A percentile compares a stretch with the other conserved stretches of the same genome.
Conservation (phyloP, 2,329 filamentous ascomycete genomes). For the Talaromyces sp. region DNA sequence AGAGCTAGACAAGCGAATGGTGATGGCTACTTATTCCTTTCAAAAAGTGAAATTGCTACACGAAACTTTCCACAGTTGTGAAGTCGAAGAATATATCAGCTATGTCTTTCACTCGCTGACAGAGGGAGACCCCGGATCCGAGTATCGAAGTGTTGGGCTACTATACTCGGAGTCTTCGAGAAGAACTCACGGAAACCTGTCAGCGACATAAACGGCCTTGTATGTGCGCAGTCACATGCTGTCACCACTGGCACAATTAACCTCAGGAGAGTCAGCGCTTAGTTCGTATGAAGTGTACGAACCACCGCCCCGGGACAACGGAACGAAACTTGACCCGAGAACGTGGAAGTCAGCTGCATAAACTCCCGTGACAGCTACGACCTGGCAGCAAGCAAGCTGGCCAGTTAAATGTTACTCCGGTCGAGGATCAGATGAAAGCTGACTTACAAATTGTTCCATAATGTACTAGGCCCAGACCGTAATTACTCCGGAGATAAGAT, state of each 20-base stretch:
- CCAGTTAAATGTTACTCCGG: neutral
- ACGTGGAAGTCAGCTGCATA: neutral
- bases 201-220: neutral
- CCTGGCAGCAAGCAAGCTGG: neutral
- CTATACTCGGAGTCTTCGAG: too few species aligned
- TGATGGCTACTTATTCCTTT: too few species aligned
- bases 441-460: neutral
- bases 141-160: neutral
- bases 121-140: neutral
- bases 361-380: too few species aligned
- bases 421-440: neutral
- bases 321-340: neutral
- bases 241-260: too few species aligned
- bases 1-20: neutral
- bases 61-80: too few species aligned
- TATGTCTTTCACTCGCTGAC: too few species aligned
- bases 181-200: neutral
- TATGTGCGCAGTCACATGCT: neutral
- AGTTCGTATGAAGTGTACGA: neutral
- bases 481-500: neutral
- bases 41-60: too few species aligned
- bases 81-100: too few species aligned
- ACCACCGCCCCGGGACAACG: neutral
- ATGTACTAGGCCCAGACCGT: neutral
- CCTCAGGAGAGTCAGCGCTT: neutral